Conservation (phyloP, 768 basidiomycete species). For the Pisolithus marmoratus region DNA sequence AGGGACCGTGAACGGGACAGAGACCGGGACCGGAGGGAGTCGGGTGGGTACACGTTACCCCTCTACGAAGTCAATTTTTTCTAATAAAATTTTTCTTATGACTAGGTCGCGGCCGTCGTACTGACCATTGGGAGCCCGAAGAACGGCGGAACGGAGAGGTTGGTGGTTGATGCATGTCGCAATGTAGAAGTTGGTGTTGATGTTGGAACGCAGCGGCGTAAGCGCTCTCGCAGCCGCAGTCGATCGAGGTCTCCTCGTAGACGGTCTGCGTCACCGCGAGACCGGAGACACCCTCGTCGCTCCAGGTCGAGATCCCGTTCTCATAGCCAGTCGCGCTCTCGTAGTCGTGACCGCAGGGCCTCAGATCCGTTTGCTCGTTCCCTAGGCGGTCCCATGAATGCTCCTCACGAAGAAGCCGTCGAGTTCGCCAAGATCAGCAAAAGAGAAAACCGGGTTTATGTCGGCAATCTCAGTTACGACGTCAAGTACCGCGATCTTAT, state of each 20-base stretch:
- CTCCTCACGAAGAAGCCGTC: constrained; percentile 86
- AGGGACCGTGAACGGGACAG: constrained; percentile 36
- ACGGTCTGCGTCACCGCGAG: constrained; percentile 61
- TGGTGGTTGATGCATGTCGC: not conserved
- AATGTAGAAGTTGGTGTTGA: not conserved
- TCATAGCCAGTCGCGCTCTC: constrained; percentile 43
- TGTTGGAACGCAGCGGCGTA: constrained; percentile 45
- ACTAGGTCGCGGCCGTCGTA: constrained; percentile 41
- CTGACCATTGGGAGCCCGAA: constrained; percentile 85
- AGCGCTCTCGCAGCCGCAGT: constrained; percentile 61
- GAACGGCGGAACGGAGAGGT: constrained; percentile 66
- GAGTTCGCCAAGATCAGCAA: constrained; percentile 96
- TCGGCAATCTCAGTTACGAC: constrained; percentile 98
- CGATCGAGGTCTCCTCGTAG: constrained; percentile 64
- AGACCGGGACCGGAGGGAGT: constrained; percentile 53
- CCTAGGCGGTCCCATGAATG: constrained; percentile 85
- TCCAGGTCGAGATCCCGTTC: constrained; percentile 63
- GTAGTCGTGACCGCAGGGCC: constrained; percentile 55
- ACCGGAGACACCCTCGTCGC: constrained; percentile 49
- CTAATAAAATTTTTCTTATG: constrained; percentile 8
- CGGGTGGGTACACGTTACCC: constrained; percentile 35
- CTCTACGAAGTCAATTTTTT: not conserved
- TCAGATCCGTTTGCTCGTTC: constrained; percentile 70
- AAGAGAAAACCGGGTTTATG: constrained; percentile 97
- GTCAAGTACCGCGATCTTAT: constrained; percentile 98